A percentile compares a stretch with the other conserved stretches of the same genome.
These are phyloP conservation scores for Hanseniaspora meyeri DNA, from an alignment of 805 yeast species.

Conservation along the genomic window DNA sequence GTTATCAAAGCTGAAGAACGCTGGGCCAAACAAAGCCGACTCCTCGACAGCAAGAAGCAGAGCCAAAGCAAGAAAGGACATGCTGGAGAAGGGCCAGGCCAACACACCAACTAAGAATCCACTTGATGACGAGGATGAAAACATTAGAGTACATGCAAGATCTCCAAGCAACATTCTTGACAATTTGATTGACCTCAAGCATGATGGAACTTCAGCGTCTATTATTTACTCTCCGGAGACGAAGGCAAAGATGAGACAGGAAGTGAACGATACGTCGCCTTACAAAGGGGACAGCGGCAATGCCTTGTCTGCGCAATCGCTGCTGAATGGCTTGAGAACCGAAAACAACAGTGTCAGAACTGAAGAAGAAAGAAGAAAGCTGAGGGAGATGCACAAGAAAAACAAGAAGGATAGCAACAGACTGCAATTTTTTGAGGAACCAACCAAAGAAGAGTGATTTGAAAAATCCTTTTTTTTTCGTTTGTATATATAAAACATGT, in stretches of 20 bases:
- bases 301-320: conserved; percentile 39
- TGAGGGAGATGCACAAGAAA: conserved; percentile 23
- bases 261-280: conserved; percentile 10
- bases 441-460: background rate
- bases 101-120: background rate
- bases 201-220: conserved; percentile 20
- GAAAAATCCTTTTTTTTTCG: too few relatives aligned
- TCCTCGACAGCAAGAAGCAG: conserved; percentile 69
- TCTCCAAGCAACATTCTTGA: conserved; percentile 14
- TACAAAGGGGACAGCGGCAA: background rate
- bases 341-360: conserved; percentile 18
- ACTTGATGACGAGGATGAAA: background rate
- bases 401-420: conserved; percentile 13
- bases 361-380: conserved; percentile 23
- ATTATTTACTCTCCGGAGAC: conserved; percentile 24
- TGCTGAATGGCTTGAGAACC: conserved; percentile 49
- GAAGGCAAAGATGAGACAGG: background rate
- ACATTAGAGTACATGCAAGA: background rate
- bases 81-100: conserved; percentile 20
- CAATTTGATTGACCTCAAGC: conserved; percentile 17
- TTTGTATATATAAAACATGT: too few relatives aligned
- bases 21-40: conserved; percentile 68
- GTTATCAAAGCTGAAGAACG: conserved; percentile 73
- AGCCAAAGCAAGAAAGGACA: conserved; percentile 58
- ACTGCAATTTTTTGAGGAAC: conserved; percentile 9